Evolutionary conservation across 441 rosid species (phyloP), one percentile per base, ranked within the genome.

Genomic region (Manihot esculenta): DNA sequence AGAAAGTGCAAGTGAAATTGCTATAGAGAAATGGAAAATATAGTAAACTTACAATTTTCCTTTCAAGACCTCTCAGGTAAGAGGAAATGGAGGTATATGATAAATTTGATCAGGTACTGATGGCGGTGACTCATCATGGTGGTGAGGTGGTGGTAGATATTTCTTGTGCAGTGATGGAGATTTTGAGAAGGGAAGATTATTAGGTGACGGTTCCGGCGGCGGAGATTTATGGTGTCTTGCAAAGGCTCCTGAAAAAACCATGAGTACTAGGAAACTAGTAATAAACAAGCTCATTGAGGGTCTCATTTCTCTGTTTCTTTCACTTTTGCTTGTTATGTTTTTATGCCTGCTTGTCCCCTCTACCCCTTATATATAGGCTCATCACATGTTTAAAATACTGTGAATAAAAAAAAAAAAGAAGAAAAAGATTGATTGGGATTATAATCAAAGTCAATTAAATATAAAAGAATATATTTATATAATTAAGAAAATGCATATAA

Each of bases 1-100:
- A 35, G 41, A 35, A 35, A 35, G 6, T 35, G 41, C 41, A 35
- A 35, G 41, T 35, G 41, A 35, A 35, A 5, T 35, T 35, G 3
- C 33, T 30, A 4, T 30, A 30, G 4, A 30, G 33, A 30, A 30
- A 30, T 30, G 33, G 33, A 30, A 30, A 30, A 30, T 6, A 35
- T 35, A 30, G 20, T 20, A n/a, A 3, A 9, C 57, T 53, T 53
- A 53, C 57, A 27, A 21, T 9, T 21, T 21, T 21, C 14, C 13
- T 0, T 10, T 13, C 21, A 21, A 1, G 3, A 4, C 14, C 21
- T 5, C 14, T 53, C 13, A 57, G 38, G 41, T 57, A 57, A 57
- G 42, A 41, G 62, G 62, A 57, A 57, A 14, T 27, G 62, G 62
- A 57, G 41, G 62, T 27, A 57, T 57, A 57, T 57, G 62, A 57